Evolutionary conservation across 1,139 yeast species (phyloP).

Genomic region (Candida tunisiensis): DNA sequence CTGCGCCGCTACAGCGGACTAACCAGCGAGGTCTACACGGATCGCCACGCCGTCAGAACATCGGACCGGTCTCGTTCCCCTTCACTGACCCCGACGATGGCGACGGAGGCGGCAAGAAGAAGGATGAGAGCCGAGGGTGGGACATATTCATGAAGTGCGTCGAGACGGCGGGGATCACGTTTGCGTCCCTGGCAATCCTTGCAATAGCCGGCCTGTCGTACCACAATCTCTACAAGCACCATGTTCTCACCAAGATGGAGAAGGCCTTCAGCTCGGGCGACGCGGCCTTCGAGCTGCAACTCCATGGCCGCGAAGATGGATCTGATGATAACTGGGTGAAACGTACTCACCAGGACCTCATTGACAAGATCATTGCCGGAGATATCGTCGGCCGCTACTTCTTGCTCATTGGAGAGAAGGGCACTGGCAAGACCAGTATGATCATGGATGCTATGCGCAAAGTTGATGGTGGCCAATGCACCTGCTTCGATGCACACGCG

Average conservation of each 20-base stretch:
- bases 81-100: too few species aligned
- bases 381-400: constrained; percentile 49
- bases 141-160: constrained; percentile 33
- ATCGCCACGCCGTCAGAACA: too few species aligned
- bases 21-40: too few species aligned
- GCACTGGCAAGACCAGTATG: constrained; percentile 72
- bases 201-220: constrained; percentile 59
- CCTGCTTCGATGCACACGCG: constrained; percentile 68
- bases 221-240: constrained; percentile 42
- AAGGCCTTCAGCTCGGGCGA: constrained; percentile 54
- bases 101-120: too few species aligned
- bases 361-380: constrained; percentile 55
- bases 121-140: too few species aligned
- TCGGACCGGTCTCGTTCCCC: too few species aligned
- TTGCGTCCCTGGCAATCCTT: constrained; percentile 54
- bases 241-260: constrained; percentile 49
- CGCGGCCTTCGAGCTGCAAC: constrained; percentile 42
- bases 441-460: constrained; percentile 53
- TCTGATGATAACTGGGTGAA: constrained; percentile 25
- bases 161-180: constrained; percentile 61
- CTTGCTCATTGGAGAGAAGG: constrained; percentile 66
- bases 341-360: constrained; percentile 47
- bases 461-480: constrained; percentile 46
- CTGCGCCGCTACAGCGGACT: too few species aligned
- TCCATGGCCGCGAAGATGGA: constrained; percentile 24